These are phyloP conservation scores for Linum trigynum DNA, from an alignment of 345 rosid genomes.

Conservation along the genomic window DNA sequence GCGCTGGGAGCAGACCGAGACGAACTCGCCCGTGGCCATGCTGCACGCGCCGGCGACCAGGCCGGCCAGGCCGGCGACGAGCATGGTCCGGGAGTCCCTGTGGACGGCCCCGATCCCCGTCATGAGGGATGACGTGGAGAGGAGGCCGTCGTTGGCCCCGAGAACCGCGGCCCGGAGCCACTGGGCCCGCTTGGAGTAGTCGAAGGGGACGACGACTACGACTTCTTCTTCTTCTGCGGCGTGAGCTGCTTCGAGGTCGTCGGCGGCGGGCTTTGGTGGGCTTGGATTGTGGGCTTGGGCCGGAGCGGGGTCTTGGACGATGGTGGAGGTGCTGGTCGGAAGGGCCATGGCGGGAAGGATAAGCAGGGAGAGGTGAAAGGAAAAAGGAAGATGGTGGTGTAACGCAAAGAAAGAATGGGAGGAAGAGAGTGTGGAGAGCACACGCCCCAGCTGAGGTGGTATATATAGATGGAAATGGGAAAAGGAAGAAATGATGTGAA, in stretches of 20 bases:
- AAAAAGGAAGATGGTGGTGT: no score
- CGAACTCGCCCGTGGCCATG: constrained; percentile 85
- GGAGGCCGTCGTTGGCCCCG: constrained; percentile 73
- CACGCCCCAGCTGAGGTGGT: constrained; percentile 19
- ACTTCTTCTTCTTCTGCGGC: no score
- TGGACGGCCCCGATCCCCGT: constrained; percentile 72
- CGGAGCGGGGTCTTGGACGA: constrained; percentile 11
- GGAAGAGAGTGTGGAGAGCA: constrained; percentile 32
- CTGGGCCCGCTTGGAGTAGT: constrained; percentile 60
- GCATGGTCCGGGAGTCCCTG: constrained; percentile 51
- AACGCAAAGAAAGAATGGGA: no score
- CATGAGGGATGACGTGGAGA: constrained; percentile 74
- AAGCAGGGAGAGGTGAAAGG: neutral
- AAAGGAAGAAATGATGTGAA: no score
- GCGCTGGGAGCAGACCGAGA: constrained; percentile 64
- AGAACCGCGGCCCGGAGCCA: constrained; percentile 80
- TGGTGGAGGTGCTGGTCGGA: constrained; percentile 5
- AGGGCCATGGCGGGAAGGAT: constrained; percentile 14
- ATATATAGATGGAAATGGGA: constrained; percentile 10
- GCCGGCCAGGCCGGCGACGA: constrained; percentile 63
- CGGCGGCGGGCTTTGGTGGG: no score
- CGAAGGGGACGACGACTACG: constrained; percentile 14
- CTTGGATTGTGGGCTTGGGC: neutral
- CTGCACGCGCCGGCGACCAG: constrained; percentile 66
- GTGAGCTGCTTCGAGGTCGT: no score